These are phyloP conservation scores for Ormosia semicastrata DNA, from an alignment of 306 rosid species.

Conservation along the genomic window DNA sequence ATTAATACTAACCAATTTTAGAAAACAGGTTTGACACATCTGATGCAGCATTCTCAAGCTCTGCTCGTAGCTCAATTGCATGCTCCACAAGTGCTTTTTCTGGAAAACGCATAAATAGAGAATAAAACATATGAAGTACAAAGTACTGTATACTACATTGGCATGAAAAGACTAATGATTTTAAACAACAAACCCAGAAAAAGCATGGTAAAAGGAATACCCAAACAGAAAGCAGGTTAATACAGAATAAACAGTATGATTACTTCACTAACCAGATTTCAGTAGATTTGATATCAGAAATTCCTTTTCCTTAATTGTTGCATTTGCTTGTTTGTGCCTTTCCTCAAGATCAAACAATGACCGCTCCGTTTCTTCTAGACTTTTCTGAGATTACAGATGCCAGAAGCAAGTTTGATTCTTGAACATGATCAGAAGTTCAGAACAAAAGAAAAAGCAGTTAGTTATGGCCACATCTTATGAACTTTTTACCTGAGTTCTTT, in stretches of 20 bases:
- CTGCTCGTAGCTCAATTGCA: conserved; percentile 85
- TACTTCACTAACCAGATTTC: conserved; percentile 71
- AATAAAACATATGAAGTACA: neutral
- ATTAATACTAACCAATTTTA: conserved; percentile 76
- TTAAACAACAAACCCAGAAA: neutral
- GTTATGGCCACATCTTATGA: neutral
- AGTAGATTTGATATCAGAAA: conserved; percentile 86
- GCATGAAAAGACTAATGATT: neutral
- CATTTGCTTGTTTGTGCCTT: conserved; percentile 90
- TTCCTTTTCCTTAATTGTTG: conserved; percentile 91
- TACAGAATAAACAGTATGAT: neutral
- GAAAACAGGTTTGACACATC: conserved; percentile 84
- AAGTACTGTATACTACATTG: neutral
- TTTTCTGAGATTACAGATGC: conserved; percentile 59
- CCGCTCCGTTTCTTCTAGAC: conserved; percentile 81
- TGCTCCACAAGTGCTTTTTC: conserved; percentile 87
- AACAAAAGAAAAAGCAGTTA: neutral
- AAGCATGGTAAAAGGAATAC: neutral
- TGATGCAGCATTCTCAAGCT: conserved; percentile 94
- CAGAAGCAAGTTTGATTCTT: conserved; percentile 19
- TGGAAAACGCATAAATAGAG: conserved; percentile 28
- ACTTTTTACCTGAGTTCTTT: conserved; percentile 73
- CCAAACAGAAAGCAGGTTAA: neutral
- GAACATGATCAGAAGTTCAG: conserved; percentile 22
- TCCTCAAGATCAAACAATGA: conserved; percentile 86